Evolutionary conservation across 495 filamentous ascomycete genomes (phyloP), one percentile per base, ranked within the genome.

Genomic region (Penicillium macrosclerotiorum): DNA sequence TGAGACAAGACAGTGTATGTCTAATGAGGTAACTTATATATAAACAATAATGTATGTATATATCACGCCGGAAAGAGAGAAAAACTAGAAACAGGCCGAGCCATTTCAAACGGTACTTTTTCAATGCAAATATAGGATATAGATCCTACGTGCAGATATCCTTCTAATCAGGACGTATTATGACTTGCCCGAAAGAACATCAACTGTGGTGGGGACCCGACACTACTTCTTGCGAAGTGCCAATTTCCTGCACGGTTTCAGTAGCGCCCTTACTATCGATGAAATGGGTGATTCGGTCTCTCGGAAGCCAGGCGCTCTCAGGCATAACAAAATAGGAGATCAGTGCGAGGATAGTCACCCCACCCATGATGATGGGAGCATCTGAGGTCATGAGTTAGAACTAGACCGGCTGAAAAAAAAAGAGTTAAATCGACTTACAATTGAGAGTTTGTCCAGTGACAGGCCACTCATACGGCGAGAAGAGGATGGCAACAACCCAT

Each of bases 321-420:
- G 73, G 73, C 59, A 71, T 76, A 17, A 74, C n/a, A 41, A 69
- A 67, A 62, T 71, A 76, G 6, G 72, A 74, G 34, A 70, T 49
- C 26, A 76, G 40, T 4, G 71, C 73, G 43, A 76, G 51, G 39
- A 76, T 71, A 2, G 73, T 76, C 0, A 76, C 70, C n/a, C 51
- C 65, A 30, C 52, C 69, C 71, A 76, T 75, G 36, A 76, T 76
- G 19, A 76, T 70, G 0, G 72, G 72, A 2, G 73, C 71, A 42
- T 76, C 72, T 76, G 39, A 3, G n/a, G 4, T 26, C 35, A 23
- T 19, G 2, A 8, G 55, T 45, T 52, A 40, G 29, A n/a, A 3
- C 2, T 8, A 19, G 2, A 14, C 12, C 40, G 8, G 22, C 1
- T 11, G 13, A 8, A 40, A 14, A 13, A 20, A 22, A 32, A 24